Conservation (phyloP, 23 red algal genomes). For the Gracilaria gracilis region DNA sequence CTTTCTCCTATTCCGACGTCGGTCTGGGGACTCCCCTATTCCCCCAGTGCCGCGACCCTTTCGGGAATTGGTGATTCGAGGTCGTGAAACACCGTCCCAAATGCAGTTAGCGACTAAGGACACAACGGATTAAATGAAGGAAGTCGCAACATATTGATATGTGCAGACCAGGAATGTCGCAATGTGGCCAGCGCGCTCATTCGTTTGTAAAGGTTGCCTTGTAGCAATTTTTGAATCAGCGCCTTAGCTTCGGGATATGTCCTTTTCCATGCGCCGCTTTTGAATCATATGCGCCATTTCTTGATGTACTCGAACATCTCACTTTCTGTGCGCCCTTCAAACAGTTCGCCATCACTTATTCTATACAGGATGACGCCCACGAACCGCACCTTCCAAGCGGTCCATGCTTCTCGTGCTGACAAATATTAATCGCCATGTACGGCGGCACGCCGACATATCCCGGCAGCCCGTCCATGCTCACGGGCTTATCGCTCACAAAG, state of each 20-base stretch:
- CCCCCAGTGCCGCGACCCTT: no score
- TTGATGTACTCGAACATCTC: slow-evolving; percentile 69
- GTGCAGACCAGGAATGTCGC: slow-evolving; percentile 71
- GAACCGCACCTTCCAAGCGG: slow-evolving; percentile 92
- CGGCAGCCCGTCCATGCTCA: slow-evolving; percentile 67
- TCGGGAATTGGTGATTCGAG: slow-evolving; percentile 18
- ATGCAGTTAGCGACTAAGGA: slow-evolving; percentile 25
- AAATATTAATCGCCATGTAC: slow-evolving; percentile 92
- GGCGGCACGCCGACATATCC: slow-evolving; percentile 71
- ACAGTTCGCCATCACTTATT: slow-evolving; percentile 79
- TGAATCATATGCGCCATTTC: slow-evolving; percentile 55
- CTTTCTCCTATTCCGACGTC: no score
- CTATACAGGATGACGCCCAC: slow-evolving; percentile 91
- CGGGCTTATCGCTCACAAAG: slow-evolving; percentile 58
- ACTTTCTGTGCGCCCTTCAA: slow-evolving; percentile 53
- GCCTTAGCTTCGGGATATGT: slow-evolving; percentile 75
- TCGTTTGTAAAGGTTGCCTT: slow-evolving; percentile 65
- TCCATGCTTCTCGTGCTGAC: slow-evolving; percentile 76
- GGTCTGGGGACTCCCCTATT: no score
- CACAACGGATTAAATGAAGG: slow-evolving; percentile 41
- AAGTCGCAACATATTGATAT: not conserved
- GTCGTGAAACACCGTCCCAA: slow-evolving; percentile 22
- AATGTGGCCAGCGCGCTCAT: slow-evolving; percentile 64
- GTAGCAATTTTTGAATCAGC: slow-evolving; percentile 79
- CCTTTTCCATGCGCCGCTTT: slow-evolving; percentile 43